Conservation (phyloP, 192 early-diverging fungal genomes). For the Gonapodya sp. region DNA sequence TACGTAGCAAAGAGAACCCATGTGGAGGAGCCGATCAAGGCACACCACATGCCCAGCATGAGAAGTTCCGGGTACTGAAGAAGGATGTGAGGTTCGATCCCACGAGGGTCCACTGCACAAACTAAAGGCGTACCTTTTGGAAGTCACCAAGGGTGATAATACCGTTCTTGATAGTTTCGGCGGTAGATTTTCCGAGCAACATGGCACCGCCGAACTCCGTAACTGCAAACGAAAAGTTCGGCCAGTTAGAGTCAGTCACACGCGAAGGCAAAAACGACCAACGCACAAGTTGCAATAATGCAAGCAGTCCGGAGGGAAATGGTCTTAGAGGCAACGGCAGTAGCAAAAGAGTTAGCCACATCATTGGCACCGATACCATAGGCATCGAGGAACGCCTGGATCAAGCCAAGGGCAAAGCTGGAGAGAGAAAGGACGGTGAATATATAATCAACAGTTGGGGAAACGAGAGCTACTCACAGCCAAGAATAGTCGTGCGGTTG, state of each 20-base stretch:
- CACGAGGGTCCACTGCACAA: neutral
- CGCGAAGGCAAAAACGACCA: neutral
- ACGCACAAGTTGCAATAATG: slow-evolving; percentile 53
- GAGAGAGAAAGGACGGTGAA: neutral
- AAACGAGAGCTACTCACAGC: neutral
- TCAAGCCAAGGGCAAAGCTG: neutral
- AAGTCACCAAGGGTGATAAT: slow-evolving; percentile 42
- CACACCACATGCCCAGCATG: slow-evolving; percentile 78
- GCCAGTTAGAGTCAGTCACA: neutral
- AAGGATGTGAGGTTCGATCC: too few species aligned
- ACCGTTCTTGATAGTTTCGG: slow-evolving; percentile 72
- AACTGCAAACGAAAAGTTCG: slow-evolving; percentile 23
- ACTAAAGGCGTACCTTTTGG: neutral
- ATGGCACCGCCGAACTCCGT: slow-evolving; percentile 74
- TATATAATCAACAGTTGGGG: too few species aligned
- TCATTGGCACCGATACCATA: slow-evolving; percentile 80
- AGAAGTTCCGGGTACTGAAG: slow-evolving; percentile 53
- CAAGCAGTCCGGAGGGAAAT: slow-evolving; percentile 63
- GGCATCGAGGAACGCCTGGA: slow-evolving; percentile 53
- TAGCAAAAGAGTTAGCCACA: slow-evolving; percentile 82
- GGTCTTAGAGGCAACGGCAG: slow-evolving; percentile 72
- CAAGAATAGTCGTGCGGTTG: neutral
- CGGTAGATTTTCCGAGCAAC: slow-evolving; percentile 54
- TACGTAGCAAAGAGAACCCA: slow-evolving; percentile 67
- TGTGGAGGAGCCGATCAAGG: slow-evolving; percentile 59